These are phyloP conservation scores for Hypoxylon lienhwacheense DNA, from an alignment of 495 filamentous ascomycete genomes.

Conservation along the genomic window DNA sequence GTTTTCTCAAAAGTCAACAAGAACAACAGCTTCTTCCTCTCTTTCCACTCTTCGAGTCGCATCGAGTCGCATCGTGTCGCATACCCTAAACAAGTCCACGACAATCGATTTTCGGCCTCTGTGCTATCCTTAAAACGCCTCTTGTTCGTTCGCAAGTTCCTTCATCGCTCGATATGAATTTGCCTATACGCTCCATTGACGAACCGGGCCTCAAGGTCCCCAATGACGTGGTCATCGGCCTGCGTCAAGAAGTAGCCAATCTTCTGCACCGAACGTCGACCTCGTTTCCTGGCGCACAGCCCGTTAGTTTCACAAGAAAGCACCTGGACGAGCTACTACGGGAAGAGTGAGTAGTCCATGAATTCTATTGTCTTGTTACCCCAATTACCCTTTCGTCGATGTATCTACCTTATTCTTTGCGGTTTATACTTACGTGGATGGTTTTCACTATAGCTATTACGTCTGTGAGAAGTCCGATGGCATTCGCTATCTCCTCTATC, in stretches of 20 bases:
- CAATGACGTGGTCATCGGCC: constrained; percentile 54
- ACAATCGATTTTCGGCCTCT: not conserved
- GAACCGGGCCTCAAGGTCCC: constrained; percentile 69
- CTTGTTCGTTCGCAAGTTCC: not conserved
- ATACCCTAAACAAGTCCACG: constrained; percentile 4
- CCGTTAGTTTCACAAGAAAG: constrained; percentile 79
- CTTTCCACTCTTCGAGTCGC: not conserved
- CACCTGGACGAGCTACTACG: constrained; percentile 77
- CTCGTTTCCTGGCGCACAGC: constrained; percentile 89
- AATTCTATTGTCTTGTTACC: no score
- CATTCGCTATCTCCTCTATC: constrained; percentile 90
- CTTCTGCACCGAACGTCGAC: constrained; percentile 68
- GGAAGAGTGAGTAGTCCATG: constrained; percentile 62
- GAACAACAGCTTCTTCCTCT: not conserved
- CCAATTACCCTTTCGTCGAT: not conserved
- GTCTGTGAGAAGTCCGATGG: constrained; percentile 99
- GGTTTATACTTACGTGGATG: constrained; percentile 8
- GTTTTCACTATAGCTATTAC: constrained; percentile 65
- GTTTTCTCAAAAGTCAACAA: no score
- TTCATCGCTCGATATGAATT: constrained; percentile 10
- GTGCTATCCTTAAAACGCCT: not conserved
- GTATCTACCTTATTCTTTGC: no score
- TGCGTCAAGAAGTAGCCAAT: constrained; percentile 73
- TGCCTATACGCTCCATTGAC: constrained; percentile 48
- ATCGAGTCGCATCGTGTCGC: constrained; percentile 8